Base-by-base conservation (phyloP, 2,329 filamentous ascomycete genomes). In the Cyphellophora europaea region DNA sequence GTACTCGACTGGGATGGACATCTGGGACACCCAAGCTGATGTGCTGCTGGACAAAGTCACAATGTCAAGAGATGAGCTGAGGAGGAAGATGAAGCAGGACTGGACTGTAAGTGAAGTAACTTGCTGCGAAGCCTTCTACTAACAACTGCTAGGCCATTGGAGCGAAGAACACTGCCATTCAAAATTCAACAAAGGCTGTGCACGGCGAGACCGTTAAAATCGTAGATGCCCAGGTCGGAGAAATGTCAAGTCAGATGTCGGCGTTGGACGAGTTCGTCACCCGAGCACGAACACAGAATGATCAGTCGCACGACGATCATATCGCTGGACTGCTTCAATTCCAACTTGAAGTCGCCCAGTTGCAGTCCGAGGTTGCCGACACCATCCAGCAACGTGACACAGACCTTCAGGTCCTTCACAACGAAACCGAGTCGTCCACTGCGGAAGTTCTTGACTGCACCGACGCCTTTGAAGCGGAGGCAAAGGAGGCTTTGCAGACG, bases 181-280 rank as follows among this genome's bases (percentile, higher is more conserved):
- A 89, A 48, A 71, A 74, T 5, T 83, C 83, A 0, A 88, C 89
- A 0, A 82, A 83, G 49, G 84, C 84, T 2, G 87, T 96, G 1
- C 88, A 98, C 48, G 81, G 82, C 19, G 83, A 93, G 59, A 95
- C 89, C 0, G 77, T 94, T 18, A 79, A 80, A 5, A 89, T 93
- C 38, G 88, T 96, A 10, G 83, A 89, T 51, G 79, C 82, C 38
- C 91, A 98, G 61, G 83, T 93, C 63, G 72, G 74, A 37, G 84
- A 93, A 47, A 81, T 98, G 53, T 80, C 83, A 41, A 72, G 70
- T n/a, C 86, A 96, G 58, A 88, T 98, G 74, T 75, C 79, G 37
- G 83, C 85, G 1, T 71, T 98, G 5, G 89, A 96, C 51, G 84
- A 89, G 46, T 94, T 95, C 49, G 86, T 96, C 25, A 72, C 79